Percentiles rank a stretch among this genome's conserved stretches.
Conservation (phyloP, 139 green algal species). For the Chlamydomonas incerta region DNA sequence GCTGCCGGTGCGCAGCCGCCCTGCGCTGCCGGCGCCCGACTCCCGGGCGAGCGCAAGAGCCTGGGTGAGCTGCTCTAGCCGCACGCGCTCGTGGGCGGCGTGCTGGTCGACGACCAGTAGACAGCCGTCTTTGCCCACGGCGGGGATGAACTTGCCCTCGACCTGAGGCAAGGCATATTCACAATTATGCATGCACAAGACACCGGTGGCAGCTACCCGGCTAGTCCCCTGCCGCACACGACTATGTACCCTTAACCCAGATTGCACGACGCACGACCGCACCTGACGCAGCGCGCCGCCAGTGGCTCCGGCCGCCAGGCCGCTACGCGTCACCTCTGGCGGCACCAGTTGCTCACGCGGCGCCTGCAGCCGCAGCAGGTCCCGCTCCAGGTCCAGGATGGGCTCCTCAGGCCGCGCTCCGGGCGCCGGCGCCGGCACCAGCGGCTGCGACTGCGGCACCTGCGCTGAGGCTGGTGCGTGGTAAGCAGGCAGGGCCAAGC, state of each 20-base stretch:
- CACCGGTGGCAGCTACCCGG: too few species aligned
- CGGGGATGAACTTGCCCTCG: conserved; percentile 70
- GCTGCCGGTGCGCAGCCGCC: too few species aligned
- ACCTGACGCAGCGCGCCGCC: background rate
- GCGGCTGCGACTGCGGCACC: background rate
- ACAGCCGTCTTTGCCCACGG: conserved; percentile 40
- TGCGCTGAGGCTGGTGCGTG: background rate
- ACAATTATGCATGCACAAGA: too few species aligned
- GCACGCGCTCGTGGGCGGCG: conserved; percentile 66
- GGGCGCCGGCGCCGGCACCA: background rate
- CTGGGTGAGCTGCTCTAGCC: conserved; percentile 41
- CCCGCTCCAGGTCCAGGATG: conserved; percentile 2
- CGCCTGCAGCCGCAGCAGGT: conserved; percentile 10
- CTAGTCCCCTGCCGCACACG: too few species aligned
- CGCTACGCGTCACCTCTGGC: background rate
- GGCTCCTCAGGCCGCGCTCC: background rate
- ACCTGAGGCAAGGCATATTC: conserved; percentile 49
- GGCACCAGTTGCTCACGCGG: conserved; percentile 13
- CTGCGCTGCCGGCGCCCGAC: too few species aligned
- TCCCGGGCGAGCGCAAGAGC: background rate
- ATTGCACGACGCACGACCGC: too few species aligned
- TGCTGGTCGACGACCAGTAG: conserved; percentile 81
- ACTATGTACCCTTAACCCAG: too few species aligned
- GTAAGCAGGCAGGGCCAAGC: background rate
- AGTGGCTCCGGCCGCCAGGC: background rate